Evolutionary conservation across 768 basidiomycete genomes (phyloP).

Genomic region (Trametes maxima): DNA sequence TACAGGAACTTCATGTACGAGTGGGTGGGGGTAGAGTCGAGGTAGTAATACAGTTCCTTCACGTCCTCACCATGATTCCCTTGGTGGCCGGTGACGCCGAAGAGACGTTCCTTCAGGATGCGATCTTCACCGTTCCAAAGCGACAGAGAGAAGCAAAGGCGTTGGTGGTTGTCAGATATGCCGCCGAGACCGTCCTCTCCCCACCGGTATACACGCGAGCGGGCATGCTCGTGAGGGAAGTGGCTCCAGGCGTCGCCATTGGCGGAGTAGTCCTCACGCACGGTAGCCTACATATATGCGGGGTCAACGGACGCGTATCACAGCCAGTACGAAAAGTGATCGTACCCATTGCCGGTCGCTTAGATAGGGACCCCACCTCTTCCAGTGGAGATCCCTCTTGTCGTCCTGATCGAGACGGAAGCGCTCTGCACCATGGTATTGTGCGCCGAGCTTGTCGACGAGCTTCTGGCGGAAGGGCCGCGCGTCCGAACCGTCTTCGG

Average conservation of each 20-base stretch:
- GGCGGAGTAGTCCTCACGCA: conserved; percentile 96
- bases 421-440: conserved; percentile 83
- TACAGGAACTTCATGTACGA: conserved; percentile 99
- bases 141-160: conserved; percentile 86
- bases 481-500: conserved; percentile 11
- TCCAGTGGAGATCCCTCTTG: conserved; percentile 87
- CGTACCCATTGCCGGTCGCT: conserved; percentile 97
- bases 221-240: conserved; percentile 91
- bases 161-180: conserved; percentile 95
- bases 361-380: conserved; percentile 98
- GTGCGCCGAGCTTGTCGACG: conserved; percentile 58
- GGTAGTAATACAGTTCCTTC: conserved; percentile 98
- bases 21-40: conserved; percentile 98
- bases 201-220: conserved; percentile 96
- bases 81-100: conserved; percentile 95
- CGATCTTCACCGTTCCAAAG: conserved; percentile 95
- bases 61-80: conserved; percentile 99
- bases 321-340: conserved; percentile 1
- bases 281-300: conserved; percentile 73
- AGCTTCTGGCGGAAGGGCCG: conserved; percentile 66
- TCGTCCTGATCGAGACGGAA: conserved; percentile 85
- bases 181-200: conserved; percentile 98
- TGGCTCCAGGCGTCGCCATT: conserved; percentile 97
- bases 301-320: background rate
- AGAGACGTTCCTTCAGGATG: conserved; percentile 95